These are phyloP conservation scores for Buddleja alternifolia DNA, from an alignment of 257 asterid genomes.

Conservation along the genomic window DNA sequence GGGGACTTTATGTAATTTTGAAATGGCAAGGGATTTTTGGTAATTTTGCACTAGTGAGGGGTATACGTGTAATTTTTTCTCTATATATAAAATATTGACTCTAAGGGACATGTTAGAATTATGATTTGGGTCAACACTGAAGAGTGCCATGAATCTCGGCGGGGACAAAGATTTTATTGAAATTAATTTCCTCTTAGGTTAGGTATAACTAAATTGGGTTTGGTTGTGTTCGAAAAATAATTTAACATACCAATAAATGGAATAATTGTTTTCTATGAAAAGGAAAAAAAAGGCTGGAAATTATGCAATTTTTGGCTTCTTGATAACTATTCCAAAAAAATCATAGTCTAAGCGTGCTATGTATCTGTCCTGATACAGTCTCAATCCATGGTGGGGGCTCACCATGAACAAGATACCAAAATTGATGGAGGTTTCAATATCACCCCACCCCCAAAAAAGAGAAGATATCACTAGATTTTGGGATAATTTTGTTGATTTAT, in stretches of 20 bases:
- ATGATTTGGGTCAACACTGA: background rate
- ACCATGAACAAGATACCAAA: constrained; percentile 29
- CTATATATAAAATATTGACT: too few relatives aligned
- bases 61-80: too few relatives aligned
- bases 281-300: background rate
- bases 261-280: constrained; percentile 25
- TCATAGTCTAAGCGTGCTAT: constrained; percentile 9
- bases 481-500: too few relatives aligned
- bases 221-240: background rate
- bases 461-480: background rate
- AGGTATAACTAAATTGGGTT: constrained; percentile 18
- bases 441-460: constrained; percentile 9
- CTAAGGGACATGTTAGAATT: too few relatives aligned
- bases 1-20: too few relatives aligned
- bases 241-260: background rate
- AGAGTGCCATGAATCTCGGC: constrained; percentile 7
- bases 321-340: background rate
- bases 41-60: too few relatives aligned
- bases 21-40: too few relatives aligned
- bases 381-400: constrained; percentile 38
- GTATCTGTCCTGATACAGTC: constrained; percentile 32
- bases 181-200: constrained; percentile 8
- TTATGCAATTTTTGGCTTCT: constrained; percentile 11
- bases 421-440: constrained; percentile 32
- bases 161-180: constrained; percentile 20